phyloP scores from a whole-genome alignment of 2,329 filamentous ascomycete species.

The Sphaerulina musiva region DNA sequence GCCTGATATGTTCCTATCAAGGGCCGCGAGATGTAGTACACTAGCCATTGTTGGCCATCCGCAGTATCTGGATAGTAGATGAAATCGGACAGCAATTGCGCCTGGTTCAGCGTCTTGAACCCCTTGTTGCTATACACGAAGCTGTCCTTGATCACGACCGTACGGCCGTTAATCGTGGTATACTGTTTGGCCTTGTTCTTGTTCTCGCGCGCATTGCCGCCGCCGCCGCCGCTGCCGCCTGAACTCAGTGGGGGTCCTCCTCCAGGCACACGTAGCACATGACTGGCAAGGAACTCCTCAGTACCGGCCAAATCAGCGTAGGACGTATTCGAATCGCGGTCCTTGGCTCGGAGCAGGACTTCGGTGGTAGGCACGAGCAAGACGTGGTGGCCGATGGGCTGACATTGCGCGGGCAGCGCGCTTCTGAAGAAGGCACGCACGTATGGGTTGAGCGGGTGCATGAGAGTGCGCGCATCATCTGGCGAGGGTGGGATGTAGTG shows the following conservation, averaged over 20 bases:
- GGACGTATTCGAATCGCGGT: slow-evolving; percentile 71
- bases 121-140: slow-evolving; percentile 96
- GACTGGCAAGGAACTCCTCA: slow-evolving; percentile 93
- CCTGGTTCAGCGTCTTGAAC: slow-evolving; percentile 90
- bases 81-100: slow-evolving; percentile 73
- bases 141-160: slow-evolving; percentile 87
- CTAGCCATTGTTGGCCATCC: slow-evolving; percentile 86
- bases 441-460: slow-evolving; percentile 85
- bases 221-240: slow-evolving; percentile 43
- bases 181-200: slow-evolving; percentile 92
- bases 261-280: slow-evolving; percentile 79
- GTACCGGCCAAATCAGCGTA: slow-evolving; percentile 76
- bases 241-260: slow-evolving; percentile 38
- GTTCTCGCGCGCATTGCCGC: slow-evolving; percentile 64
- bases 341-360: slow-evolving; percentile 77
- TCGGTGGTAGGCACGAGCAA: slow-evolving; percentile 91
- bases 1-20: slow-evolving; percentile 78
- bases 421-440: slow-evolving; percentile 98
- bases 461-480: slow-evolving; percentile 16
- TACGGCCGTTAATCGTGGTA: slow-evolving; percentile 84
- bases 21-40: slow-evolving; percentile 91
- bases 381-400: slow-evolving; percentile 83
- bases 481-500: not conserved
- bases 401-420: slow-evolving; percentile 83
- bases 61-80: slow-evolving; percentile 86